Conservation (phyloP, 1,139 yeast species). For the Lodderomyces beijingensis region DNA sequence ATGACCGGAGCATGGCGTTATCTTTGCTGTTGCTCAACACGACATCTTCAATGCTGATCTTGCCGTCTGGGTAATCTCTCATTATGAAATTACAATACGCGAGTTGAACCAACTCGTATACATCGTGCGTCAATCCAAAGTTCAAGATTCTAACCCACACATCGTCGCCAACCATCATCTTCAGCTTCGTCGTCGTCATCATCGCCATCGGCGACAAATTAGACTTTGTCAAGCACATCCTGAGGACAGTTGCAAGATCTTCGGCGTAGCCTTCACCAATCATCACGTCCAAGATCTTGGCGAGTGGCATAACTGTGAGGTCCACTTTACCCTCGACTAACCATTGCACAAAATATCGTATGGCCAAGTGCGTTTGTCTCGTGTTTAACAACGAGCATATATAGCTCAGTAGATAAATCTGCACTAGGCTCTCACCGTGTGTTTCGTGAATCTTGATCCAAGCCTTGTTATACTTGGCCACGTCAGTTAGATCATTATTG, state of each 20-base stretch:
- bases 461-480: neutral
- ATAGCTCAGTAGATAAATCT: conserved; percentile 5
- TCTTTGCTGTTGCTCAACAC: conserved; percentile 14
- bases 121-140: conserved; percentile 20
- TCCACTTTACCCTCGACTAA: neutral
- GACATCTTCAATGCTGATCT: conserved; percentile 22
- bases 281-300: neutral
- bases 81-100: conserved; percentile 29
- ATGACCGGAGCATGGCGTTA: conserved; percentile 10
- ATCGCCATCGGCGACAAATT: too few species aligned
- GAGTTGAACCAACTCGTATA: conserved; percentile 25
- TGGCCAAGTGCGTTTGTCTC: conserved; percentile 1
- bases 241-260: neutral
- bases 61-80: conserved; percentile 22
- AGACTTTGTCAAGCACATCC: conserved; percentile 2
- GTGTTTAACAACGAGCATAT: conserved; percentile 3
- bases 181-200: too few species aligned
- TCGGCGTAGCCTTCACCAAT: neutral
- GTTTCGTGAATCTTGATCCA: conserved; percentile 2
- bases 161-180: conserved; percentile 11
- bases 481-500: neutral
- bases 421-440: neutral
- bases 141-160: conserved; percentile 23
- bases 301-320: neutral
- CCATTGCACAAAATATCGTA: neutral